phyloP scores from a whole-genome alignment of 2,329 filamentous ascomycete species.

The Fonsecaea pedrosoi region DNA sequence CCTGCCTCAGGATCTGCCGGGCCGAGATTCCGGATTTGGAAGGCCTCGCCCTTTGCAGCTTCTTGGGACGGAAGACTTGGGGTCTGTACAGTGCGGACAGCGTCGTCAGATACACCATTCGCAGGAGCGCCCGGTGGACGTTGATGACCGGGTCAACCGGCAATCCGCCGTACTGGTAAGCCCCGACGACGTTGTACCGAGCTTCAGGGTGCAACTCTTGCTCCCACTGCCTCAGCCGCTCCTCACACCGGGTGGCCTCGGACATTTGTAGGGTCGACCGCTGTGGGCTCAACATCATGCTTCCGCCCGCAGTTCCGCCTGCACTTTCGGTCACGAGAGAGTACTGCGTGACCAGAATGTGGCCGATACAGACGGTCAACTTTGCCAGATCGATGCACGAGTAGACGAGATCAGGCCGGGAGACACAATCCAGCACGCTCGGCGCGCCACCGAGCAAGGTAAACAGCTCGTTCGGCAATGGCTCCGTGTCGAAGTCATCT shows the following conservation, averaged over 20 bases:
- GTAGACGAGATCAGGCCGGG: not conserved
- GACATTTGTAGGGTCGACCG: not conserved
- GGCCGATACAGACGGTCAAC: conserved; percentile 9
- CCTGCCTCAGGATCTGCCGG: not conserved
- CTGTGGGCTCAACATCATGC: conserved; percentile 5
- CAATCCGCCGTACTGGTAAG: not conserved
- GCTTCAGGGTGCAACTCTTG: not conserved
- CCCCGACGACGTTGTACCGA: not conserved
- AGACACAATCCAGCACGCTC: not conserved
- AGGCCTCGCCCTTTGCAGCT: too few relatives aligned
- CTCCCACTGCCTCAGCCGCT: not conserved
- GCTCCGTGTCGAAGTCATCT: conserved; percentile 8
- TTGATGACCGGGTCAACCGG: conserved; percentile 42
- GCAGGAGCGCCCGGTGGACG: conserved; percentile 81
- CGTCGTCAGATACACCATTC: conserved; percentile 93
- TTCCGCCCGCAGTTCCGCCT: not conserved
- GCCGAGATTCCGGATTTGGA: not conserved
- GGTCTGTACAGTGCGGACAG: conserved; percentile 88
- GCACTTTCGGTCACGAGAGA: not conserved
- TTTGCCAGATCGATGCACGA: conserved; percentile 66
- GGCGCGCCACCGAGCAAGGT: not conserved
- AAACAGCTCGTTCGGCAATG: not conserved
- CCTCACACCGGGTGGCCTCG: conserved; percentile 2
- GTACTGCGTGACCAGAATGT: conserved; percentile 14
- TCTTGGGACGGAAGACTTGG: conserved; percentile 53